Percentiles rank a stretch among this genome's conserved stretches.
Evolutionary conservation across 2,329 filamentous ascomycete genomes (phyloP).

Genomic region (Ceratocystis harringtonii): DNA sequence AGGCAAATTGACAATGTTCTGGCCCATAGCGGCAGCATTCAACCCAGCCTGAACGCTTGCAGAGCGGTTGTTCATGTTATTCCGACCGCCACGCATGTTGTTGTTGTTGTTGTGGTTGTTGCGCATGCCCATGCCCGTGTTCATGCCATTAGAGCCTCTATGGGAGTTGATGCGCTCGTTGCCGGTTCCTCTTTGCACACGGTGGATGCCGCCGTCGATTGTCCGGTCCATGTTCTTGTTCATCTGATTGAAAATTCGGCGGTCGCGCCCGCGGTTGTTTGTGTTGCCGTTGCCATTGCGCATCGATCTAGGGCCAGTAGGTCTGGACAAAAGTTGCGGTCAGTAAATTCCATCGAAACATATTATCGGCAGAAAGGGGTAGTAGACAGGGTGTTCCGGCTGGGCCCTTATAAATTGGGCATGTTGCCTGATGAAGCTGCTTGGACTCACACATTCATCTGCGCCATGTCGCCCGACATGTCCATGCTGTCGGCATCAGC

Average conservation of each 20-base stretch:
- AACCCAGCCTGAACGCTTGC: conserved; percentile 37
- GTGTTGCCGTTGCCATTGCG: conserved; percentile 42
- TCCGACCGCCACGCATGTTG: conserved; percentile 12
- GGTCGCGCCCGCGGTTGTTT: conserved; percentile 49
- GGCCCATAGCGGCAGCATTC: conserved; percentile 25
- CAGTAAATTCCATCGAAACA: neutral
- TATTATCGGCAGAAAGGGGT: neutral
- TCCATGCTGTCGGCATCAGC: conserved; percentile 14
- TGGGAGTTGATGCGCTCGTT: conserved; percentile 72
- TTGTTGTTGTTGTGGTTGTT: conserved; percentile 12
- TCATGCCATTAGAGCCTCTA: conserved; percentile 17
- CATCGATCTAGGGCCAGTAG: conserved; percentile 91
- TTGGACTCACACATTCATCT: conserved; percentile 43
- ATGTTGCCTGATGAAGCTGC: no score
- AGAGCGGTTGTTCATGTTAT: conserved; percentile 35
- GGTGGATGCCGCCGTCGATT: conserved; percentile 61
- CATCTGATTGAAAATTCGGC: conserved; percentile 65
- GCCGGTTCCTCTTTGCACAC: conserved; percentile 56
- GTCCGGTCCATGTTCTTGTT: conserved; percentile 70
- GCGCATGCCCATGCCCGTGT: conserved; percentile 20
- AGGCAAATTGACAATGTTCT: conserved; percentile 28
- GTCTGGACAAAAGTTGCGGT: conserved; percentile 37
- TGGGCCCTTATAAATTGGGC: neutral
- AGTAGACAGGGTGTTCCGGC: neutral
- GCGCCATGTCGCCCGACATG: conserved; percentile 22